phyloP scores from a whole-genome alignment of 352 stramenopile genomes.

The Saprolegnia parasitica region DNA sequence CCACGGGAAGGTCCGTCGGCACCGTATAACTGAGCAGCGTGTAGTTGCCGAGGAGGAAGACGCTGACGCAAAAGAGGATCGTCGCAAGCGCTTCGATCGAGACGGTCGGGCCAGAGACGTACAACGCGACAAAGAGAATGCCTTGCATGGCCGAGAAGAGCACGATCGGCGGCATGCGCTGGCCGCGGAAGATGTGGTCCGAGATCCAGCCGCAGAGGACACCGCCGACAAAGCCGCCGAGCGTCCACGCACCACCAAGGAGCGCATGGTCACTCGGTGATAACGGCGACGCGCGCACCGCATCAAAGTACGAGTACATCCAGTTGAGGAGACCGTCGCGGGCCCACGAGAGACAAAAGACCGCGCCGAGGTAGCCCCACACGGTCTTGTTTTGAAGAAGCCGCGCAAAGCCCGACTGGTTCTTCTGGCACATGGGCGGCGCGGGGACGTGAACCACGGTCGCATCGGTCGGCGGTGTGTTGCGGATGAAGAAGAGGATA shows the following conservation, averaged over 20 bases:
- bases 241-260: constrained; percentile 68
- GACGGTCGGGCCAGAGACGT: constrained; percentile 49
- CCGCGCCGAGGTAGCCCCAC: constrained; percentile 52
- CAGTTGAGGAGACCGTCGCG: constrained; percentile 71
- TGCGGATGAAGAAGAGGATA: constrained; percentile 54
- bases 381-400: constrained; percentile 59
- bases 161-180: constrained; percentile 63
- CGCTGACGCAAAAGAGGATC: constrained; percentile 59
- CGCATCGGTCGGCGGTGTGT: constrained; percentile 32
- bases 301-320: constrained; percentile 75
- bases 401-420: constrained; percentile 20
- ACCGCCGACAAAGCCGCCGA: constrained; percentile 64
- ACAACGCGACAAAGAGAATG: constrained; percentile 49
- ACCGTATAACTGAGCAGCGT: constrained; percentile 71
- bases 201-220: constrained; percentile 70
- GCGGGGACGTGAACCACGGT: background rate
- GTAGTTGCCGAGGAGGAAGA: constrained; percentile 72
- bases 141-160: constrained; percentile 65
- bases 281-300: constrained; percentile 44
- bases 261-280: constrained; percentile 50
- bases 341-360: constrained; percentile 72
- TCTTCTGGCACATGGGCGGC: constrained; percentile 2
- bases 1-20: constrained; percentile 60
- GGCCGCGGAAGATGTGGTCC: constrained; percentile 58
- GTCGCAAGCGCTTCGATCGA: constrained; percentile 44